Evolutionary conservation across 768 basidiomycete genomes (phyloP), one percentile per base, ranked within the genome.

Genomic region (Hericium alpestre): DNA sequence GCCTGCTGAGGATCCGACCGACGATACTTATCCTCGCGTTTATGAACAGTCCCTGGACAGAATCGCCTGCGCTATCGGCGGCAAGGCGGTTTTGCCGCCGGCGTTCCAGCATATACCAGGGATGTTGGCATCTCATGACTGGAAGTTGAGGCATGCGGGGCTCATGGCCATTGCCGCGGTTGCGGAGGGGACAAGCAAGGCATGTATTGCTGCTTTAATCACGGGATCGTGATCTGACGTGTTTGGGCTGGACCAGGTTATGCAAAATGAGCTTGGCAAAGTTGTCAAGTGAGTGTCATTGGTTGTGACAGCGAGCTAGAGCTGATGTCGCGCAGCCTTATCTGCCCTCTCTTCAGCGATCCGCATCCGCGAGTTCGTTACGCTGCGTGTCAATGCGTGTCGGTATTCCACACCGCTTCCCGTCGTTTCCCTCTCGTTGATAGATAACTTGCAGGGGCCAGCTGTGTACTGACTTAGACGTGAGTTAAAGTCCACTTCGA

Each of bases 381-480:
- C 61, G 90, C 90, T 2, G 89, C 91, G 47, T 90, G 90, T 70
- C 91, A 93, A 72, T 91, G 90, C 75, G 79, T 69, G 88, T 91
- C 62, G 64, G 87, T 59, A 70, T 27, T 15, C 23, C 12, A 23
- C 54, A 56, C 22, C n/a, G 7, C 55, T 57, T 38, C 20, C 6
- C 40, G 12, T 51, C 25, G n/a, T 32, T 20, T 38, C 37, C 47
- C 15, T 56, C 25, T 41, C 4, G 11, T 55, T 53, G 51, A 22
- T 27, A 51, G 50, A 58, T 39, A 58, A 22, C 32, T 48, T 59
- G 32, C 61, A 90, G 91, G 50, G 92, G 92, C 0, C 92, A 93
- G 66, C 73, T 95, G 4, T 93, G 92, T 66, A 91, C 89, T 4
- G 92, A 94, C 71, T 75, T 93, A 47, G 90, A 90, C 73, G 89